Evolutionary conservation across 345 rosid species (phyloP).

Genomic region (Gossypium bickii): DNA sequence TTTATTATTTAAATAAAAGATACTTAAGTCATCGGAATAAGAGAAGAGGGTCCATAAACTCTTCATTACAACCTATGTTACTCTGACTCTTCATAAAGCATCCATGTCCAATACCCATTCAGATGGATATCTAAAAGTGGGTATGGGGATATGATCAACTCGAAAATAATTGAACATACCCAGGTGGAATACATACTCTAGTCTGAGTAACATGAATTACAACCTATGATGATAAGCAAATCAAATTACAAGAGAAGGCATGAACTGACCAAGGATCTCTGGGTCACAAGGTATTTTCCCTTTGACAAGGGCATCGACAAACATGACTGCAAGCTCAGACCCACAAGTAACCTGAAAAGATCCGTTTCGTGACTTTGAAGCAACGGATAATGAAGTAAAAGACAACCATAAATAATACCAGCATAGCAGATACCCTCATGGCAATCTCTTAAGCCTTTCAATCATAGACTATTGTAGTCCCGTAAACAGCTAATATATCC

Average conservation of each 20-base stretch:
- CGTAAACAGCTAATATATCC: not conserved
- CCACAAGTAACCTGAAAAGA: slow-evolving; percentile 79
- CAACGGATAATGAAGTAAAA: slow-evolving; percentile 1
- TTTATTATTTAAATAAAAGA: not conserved
- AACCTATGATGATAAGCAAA: not conserved
- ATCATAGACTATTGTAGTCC: not conserved
- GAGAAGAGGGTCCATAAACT: not conserved
- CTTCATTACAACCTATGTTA: not conserved
- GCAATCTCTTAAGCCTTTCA: not conserved
- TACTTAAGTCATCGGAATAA: not conserved
- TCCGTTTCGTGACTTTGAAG: not conserved
- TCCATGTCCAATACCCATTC: not conserved
- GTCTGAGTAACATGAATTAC: not conserved
- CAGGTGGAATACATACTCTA: not conserved
- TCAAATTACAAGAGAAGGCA: slow-evolving; percentile 11
- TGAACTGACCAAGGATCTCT: slow-evolving; percentile 66
- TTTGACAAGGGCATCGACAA: slow-evolving; percentile 71
- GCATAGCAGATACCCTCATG: not conserved
- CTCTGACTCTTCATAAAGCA: not conserved
- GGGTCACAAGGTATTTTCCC: slow-evolving; percentile 63
- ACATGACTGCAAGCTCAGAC: slow-evolving; percentile 73
- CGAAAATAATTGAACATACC: not conserved
- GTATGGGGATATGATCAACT: not conserved
- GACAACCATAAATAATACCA: not conserved
- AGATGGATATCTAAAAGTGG: not conserved